These are phyloP conservation scores for Carpinus fangiana DNA, from an alignment of 306 rosid genomes.

Conservation along the genomic window DNA sequence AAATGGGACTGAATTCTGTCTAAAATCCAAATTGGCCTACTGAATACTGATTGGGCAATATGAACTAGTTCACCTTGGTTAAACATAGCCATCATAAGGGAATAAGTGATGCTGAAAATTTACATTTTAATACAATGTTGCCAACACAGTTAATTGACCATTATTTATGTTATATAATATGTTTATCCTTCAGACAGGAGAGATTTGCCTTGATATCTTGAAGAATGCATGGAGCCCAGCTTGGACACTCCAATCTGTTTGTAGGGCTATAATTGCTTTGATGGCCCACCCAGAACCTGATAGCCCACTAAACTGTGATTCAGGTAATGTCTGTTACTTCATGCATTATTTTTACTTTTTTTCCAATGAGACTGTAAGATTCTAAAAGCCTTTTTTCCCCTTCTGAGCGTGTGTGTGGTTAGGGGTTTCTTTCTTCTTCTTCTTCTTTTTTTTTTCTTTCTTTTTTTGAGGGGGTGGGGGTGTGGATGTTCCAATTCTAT, in stretches of 20 bases:
- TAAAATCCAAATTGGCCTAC: not conserved
- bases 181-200: conserved; percentile 70
- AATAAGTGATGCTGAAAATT: not conserved
- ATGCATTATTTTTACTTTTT: not conserved
- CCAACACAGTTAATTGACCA: conserved; percentile 10
- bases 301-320: conserved; percentile 96
- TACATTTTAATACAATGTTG: conserved; percentile 3
- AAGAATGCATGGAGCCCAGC: conserved; percentile 99
- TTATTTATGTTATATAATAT: conserved; percentile 5
- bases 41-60: not conserved
- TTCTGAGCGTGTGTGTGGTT: too few relatives aligned
- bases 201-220: conserved; percentile 95
- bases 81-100: not conserved
- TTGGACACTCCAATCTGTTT: conserved; percentile 98
- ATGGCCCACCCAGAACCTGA: conserved; percentile 99
- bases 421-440: too few relatives aligned
- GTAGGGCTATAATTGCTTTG: conserved; percentile 95
- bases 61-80: not conserved
- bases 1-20: not conserved
- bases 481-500: too few relatives aligned
- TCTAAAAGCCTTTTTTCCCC: not conserved
- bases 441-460: too few relatives aligned
- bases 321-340: conserved; percentile 45
- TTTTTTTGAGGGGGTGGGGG: too few relatives aligned
- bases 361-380: not conserved